Conservation (phyloP, 2,329 filamentous ascomycete species). For the Colletotrichum kahawae region DNA sequence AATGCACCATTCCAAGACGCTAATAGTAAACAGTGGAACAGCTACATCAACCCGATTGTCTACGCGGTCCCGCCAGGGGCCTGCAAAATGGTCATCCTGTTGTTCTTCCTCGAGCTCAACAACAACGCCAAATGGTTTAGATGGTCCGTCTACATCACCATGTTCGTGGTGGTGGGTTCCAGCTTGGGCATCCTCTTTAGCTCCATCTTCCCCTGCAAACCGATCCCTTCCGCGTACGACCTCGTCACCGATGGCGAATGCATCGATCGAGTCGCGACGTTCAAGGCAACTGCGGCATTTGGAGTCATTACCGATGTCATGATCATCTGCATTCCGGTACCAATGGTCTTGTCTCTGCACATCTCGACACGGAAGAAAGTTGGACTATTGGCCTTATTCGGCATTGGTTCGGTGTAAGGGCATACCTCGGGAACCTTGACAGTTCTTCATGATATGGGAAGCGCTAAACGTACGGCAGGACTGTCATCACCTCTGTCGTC, state of each 20-base stretch:
- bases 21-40: neutral
- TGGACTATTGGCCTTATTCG: slow-evolving; percentile 45
- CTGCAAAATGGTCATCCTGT: slow-evolving; percentile 22
- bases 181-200: slow-evolving; percentile 30
- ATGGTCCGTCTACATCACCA: slow-evolving; percentile 15
- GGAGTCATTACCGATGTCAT: slow-evolving; percentile 52
- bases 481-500: slow-evolving; percentile 33
- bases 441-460: neutral
- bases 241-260: slow-evolving; percentile 35
- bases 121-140: slow-evolving; percentile 4
- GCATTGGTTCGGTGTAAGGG: slow-evolving; percentile 38
- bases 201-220: slow-evolving; percentile 35
- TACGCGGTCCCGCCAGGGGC: slow-evolving; percentile 21
- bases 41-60: slow-evolving; percentile 21
- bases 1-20: accelerated
- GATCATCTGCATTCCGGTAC: slow-evolving; percentile 48
- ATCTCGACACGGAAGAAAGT: slow-evolving; percentile 49
- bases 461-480: slow-evolving; percentile 23
- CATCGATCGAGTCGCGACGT: slow-evolving; percentile 47
- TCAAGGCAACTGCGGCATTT: slow-evolving; percentile 49
- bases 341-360: slow-evolving; percentile 45
- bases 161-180: slow-evolving; percentile 14
- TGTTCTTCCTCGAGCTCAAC: slow-evolving; percentile 21
- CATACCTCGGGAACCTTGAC: neutral
- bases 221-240: slow-evolving; percentile 30